Percentiles rank a stretch among this genome's conserved stretches.
phyloP scores from a whole-genome alignment of 208 protist genomes.

The Trypanosoma melophagium region DNA sequence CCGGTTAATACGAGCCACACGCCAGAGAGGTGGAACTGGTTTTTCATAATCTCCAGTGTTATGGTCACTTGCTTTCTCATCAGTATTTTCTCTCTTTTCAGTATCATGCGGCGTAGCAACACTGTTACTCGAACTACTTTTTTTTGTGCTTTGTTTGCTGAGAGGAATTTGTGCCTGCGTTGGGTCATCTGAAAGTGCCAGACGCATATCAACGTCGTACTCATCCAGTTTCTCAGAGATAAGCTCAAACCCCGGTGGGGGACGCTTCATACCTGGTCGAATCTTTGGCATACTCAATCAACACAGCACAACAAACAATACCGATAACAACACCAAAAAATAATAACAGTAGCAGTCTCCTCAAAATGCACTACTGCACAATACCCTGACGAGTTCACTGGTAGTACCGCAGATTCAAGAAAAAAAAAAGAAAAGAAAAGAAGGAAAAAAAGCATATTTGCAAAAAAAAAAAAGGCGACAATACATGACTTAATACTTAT shows the following conservation, averaged over 20 bases:
- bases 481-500: too few relatives aligned
- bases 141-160: not conserved
- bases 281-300: constrained; percentile 57
- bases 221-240: constrained; percentile 62
- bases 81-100: not conserved
- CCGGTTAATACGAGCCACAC: constrained; percentile 76
- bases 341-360: too few relatives aligned
- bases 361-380: too few relatives aligned
- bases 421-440: too few relatives aligned
- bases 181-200: constrained; percentile 63
- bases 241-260: constrained; percentile 74
- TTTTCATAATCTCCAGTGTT: constrained; percentile 12
- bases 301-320: not conserved
- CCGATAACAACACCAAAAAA: not conserved
- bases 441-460: too few relatives aligned
- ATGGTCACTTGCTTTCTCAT: constrained; percentile 18
- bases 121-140: too few relatives aligned
- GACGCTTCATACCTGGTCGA: constrained; percentile 78
- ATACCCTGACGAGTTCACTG: too few relatives aligned
- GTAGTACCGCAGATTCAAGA: too few relatives aligned
- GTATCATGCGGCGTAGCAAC: not conserved
- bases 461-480: too few relatives aligned
- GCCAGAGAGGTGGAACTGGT: constrained; percentile 72
- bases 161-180: constrained; percentile 20
- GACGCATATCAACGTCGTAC: constrained; percentile 73